Conservation (phyloP, 495 filamentous ascomycete species). For the Penicillium steckii region DNA sequence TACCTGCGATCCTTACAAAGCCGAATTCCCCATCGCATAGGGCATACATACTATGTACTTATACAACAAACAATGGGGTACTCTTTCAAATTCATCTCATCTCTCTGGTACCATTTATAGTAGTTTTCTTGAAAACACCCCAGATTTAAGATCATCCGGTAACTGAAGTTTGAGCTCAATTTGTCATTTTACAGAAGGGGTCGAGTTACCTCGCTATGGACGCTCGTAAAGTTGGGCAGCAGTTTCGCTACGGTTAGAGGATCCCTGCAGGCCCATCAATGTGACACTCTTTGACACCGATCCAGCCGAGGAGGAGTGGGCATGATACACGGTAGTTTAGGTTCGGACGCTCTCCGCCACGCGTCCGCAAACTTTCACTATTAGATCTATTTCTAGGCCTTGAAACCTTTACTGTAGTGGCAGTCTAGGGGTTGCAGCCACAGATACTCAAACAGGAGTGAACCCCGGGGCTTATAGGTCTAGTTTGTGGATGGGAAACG, state of each 20-base stretch:
- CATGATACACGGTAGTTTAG: background rate
- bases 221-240: background rate
- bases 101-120: background rate
- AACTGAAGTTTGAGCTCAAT: background rate
- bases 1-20: background rate
- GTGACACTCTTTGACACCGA: background rate
- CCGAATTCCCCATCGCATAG: no score
- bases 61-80: background rate
- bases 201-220: background rate
- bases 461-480: constrained; percentile 4
- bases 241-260: background rate
- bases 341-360: constrained; percentile 1
- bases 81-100: background rate
- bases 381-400: background rate
- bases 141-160: background rate
- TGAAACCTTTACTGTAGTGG: background rate
- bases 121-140: background rate
- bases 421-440: no score
- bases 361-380: background rate
- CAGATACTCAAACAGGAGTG: constrained; percentile 9
- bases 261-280: background rate
- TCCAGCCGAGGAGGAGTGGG: background rate
- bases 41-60: no score
- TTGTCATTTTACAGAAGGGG: background rate
- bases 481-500: background rate